phyloP scores from a whole-genome alignment of 2,329 filamentous ascomycete species.

The Tolypocladium sp. region DNA sequence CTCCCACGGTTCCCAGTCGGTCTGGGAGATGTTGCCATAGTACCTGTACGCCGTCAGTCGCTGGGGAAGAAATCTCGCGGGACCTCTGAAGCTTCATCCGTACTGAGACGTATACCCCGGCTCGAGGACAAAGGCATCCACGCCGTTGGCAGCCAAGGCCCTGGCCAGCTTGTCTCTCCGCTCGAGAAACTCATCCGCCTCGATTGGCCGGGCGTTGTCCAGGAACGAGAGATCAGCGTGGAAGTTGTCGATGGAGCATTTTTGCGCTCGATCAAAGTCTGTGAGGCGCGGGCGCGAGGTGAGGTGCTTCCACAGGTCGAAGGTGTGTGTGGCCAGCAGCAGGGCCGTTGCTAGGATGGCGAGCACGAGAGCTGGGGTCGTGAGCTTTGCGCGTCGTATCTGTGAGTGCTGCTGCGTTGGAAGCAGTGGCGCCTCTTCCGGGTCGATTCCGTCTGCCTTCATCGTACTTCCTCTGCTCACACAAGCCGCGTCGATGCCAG shows the following conservation, averaged over 20 bases:
- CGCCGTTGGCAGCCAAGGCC: slow-evolving; percentile 36
- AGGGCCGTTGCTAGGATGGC: neutral
- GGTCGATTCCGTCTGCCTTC: neutral
- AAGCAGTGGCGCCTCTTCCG: neutral
- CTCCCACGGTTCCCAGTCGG: neutral
- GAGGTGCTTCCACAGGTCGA: neutral
- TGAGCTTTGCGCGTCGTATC: neutral
- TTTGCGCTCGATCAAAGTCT: slow-evolving; percentile 7
- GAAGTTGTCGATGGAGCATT: slow-evolving; percentile 45
- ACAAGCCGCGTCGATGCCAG: neutral
- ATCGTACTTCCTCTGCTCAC: neutral
- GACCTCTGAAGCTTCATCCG: neutral
- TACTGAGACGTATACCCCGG: slow-evolving; percentile 25
- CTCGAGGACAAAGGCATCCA: slow-evolving; percentile 38
- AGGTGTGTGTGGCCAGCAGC: neutral
- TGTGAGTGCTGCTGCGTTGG: neutral
- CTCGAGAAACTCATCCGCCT: slow-evolving; percentile 40
- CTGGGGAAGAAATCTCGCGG: neutral
- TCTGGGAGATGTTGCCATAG: neutral
- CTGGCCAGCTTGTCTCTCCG: slow-evolving; percentile 47
- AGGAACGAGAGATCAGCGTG: slow-evolving; percentile 42
- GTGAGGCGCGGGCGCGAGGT: neutral
- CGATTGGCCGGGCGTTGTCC: slow-evolving; percentile 35
- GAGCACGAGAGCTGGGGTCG: neutral
- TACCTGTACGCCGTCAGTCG: neutral